A percentile compares a stretch with the other conserved stretches of the same genome.
These are phyloP conservation scores for Pelargonium nanum DNA, from an alignment of 345 rosid genomes.

Conservation along the genomic window DNA sequence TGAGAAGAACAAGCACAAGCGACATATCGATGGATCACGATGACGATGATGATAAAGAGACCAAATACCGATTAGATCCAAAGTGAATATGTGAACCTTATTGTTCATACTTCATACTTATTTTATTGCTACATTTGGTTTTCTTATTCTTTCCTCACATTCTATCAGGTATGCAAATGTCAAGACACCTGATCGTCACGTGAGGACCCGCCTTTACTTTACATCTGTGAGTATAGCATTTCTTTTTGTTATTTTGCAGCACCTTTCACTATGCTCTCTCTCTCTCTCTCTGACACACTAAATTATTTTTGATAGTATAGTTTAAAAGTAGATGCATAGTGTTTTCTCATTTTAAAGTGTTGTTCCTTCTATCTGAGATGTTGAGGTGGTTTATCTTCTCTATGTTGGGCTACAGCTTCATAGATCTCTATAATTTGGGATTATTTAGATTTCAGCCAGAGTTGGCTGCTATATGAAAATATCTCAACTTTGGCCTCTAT, in stretches of 20 bases:
- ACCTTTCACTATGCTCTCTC: background rate
- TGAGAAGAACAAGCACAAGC: constrained; percentile 49
- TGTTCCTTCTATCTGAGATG: too few relatives aligned
- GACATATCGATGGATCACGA: constrained; percentile 63
- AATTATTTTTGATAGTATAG: too few relatives aligned
- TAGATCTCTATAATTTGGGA: too few relatives aligned
- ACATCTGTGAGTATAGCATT: constrained; percentile 67
- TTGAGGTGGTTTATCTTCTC: too few relatives aligned
- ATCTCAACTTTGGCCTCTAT: too few relatives aligned
- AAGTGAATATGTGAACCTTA: constrained; percentile 30
- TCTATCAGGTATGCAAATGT: constrained; percentile 87
- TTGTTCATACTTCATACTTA: constrained; percentile 4
- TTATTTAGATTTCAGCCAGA: too few relatives aligned
- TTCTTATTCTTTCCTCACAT: constrained; percentile 5
- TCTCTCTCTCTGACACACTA: background rate
- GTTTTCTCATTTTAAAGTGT: too few relatives aligned
- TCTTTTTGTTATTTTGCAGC: background rate
- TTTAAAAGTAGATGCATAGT: too few relatives aligned
- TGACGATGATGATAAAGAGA: constrained; percentile 90
- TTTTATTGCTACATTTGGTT: background rate
- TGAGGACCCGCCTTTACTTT: constrained; percentile 95
- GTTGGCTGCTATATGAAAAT: too few relatives aligned
- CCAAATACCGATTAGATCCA: constrained; percentile 94
- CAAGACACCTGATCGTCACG: constrained; percentile 95
- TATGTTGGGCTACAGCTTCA: too few relatives aligned